Conservation (phyloP, 2,329 filamentous ascomycete genomes). For the Zasmidium cellare region DNA sequence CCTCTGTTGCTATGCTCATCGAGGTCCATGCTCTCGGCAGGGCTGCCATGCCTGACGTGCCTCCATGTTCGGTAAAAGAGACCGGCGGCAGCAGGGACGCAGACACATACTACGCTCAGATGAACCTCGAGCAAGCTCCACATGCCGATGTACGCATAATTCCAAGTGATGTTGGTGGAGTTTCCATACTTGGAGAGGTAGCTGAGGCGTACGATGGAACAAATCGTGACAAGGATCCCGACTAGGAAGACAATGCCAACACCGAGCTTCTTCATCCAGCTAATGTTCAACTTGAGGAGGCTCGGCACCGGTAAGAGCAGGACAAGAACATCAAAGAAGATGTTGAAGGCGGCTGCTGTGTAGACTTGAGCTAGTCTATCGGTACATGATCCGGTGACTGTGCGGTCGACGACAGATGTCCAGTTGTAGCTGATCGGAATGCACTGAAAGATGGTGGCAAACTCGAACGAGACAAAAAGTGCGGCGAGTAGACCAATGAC, state of each 20-base stretch:
- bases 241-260: conserved; percentile 14
- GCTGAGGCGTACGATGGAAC: conserved; percentile 14
- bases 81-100: conserved; percentile 15
- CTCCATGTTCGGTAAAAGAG: conserved; percentile 4
- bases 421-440: conserved; percentile 5
- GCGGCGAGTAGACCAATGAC: neutral
- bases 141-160: conserved; percentile 15
- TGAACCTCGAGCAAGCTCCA: conserved; percentile 20
- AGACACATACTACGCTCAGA: conserved; percentile 18
- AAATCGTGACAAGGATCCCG: conserved; percentile 14
- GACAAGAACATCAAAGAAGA: conserved; percentile 10
- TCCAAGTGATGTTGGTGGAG: conserved; percentile 12
- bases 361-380: conserved; percentile 9
- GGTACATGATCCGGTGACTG: conserved; percentile 2
- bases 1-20: neutral
- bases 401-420: neutral
- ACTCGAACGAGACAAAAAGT: neutral
- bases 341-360: conserved; percentile 9
- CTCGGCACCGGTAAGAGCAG: conserved; percentile 8
- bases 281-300: conserved; percentile 4
- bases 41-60: conserved; percentile 1
- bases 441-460: conserved; percentile 1
- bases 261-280: conserved; percentile 5
- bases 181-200: conserved; percentile 7
- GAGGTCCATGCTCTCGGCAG: neutral